These are phyloP conservation scores for Coemansia biformis DNA, from an alignment of 192 early-diverging fungal species.

Conservation along the genomic window DNA sequence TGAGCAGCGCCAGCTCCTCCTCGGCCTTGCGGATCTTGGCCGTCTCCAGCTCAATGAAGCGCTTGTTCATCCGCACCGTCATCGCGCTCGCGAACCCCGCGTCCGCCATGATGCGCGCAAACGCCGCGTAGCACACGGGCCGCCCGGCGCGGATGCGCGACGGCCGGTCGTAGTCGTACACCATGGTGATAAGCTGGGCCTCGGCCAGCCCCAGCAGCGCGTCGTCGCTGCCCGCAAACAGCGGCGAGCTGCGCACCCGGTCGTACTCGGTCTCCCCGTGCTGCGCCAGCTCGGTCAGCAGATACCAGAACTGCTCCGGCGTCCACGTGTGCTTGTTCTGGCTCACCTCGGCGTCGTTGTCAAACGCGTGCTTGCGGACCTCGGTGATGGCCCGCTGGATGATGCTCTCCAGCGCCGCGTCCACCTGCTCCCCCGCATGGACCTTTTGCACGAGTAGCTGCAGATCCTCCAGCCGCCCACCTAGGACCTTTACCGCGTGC, in stretches of 20 bases:
- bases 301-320: conserved; percentile 85
- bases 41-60: conserved; percentile 54
- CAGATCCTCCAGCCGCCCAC: conserved; percentile 88
- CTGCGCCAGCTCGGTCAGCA: conserved; percentile 66
- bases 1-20: conserved; percentile 55
- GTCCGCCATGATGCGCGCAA: conserved; percentile 68
- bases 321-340: conserved; percentile 63
- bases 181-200: conserved; percentile 78
- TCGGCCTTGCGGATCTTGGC: conserved; percentile 60
- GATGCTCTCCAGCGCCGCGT: conserved; percentile 80
- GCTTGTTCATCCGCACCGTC: conserved; percentile 63
- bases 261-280: conserved; percentile 71
- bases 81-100: conserved; percentile 70
- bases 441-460: conserved; percentile 87
- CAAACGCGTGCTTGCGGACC: conserved; percentile 82
- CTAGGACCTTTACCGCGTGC: conserved; percentile 62
- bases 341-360: conserved; percentile 49
- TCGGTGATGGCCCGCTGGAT: conserved; percentile 74
- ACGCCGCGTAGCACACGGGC: conserved; percentile 78
- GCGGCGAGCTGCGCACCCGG: conserved; percentile 66
- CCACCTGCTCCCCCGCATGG: conserved; percentile 54
- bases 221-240: conserved; percentile 82
- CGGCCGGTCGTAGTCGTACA: conserved; percentile 77
- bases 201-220: conserved; percentile 83
- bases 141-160: conserved; percentile 71